These are phyloP conservation scores for Gastroboletus turbinatus DNA, from an alignment of 1,284 basidiomycete species.

Conservation along the genomic window DNA sequence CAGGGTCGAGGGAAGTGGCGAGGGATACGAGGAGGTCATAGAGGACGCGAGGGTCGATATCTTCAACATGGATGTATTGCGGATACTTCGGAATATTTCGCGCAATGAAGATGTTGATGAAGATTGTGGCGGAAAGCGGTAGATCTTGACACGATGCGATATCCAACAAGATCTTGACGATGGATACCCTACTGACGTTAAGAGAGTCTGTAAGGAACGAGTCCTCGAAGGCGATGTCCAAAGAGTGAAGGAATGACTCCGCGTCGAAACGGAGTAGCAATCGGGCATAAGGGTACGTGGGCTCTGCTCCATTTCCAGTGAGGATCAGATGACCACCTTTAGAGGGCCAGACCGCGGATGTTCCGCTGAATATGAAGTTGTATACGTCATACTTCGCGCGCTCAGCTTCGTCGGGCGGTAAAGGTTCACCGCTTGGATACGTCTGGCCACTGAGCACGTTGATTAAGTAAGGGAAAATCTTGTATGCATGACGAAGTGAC, in stretches of 20 bases:
- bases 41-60: slow-evolving; percentile 47
- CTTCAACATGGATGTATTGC: slow-evolving; percentile 65
- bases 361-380: slow-evolving; percentile 81
- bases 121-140: slow-evolving; percentile 66
- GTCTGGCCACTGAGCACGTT: slow-evolving; percentile 82
- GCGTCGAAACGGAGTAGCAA: slow-evolving; percentile 88
- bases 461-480: slow-evolving; percentile 91
- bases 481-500: slow-evolving; percentile 75
- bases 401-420: slow-evolving; percentile 55
- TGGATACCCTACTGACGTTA: slow-evolving; percentile 73
- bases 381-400: slow-evolving; percentile 76
- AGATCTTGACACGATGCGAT: slow-evolving; percentile 61
- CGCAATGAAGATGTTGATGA: slow-evolving; percentile 94
- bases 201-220: slow-evolving; percentile 77
- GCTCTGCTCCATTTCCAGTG: slow-evolving; percentile 69
- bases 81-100: slow-evolving; percentile 97
- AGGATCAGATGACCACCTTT: slow-evolving; percentile 71
- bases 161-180: slow-evolving; percentile 86
- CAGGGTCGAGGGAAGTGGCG: slow-evolving; percentile 60
- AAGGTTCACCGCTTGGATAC: slow-evolving; percentile 81
- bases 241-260: slow-evolving; percentile 90
- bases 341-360: slow-evolving; percentile 80
- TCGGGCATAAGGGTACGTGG: slow-evolving; percentile 87
- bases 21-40: slow-evolving; percentile 80
- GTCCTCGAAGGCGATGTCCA: slow-evolving; percentile 96